Evolutionary conservation across 1,284 basidiomycete genomes (phyloP).

Genomic region (Sphagnurus paluster): DNA sequence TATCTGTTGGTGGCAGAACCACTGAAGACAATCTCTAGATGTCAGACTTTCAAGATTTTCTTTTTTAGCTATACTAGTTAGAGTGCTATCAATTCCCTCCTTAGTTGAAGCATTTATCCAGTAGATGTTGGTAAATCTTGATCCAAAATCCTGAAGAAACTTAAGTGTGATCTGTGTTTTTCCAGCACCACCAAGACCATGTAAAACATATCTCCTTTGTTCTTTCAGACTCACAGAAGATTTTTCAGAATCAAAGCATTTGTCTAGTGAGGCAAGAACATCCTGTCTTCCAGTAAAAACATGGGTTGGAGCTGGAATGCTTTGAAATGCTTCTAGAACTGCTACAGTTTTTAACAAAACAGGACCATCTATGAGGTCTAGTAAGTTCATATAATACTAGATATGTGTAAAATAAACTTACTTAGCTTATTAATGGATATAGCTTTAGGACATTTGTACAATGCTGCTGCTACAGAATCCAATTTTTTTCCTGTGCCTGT

Average conservation of each 20-base stretch:
- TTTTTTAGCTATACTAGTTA: not conserved
- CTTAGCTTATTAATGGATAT: not conserved
- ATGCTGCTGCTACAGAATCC: too few species aligned
- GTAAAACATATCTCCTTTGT: not conserved
- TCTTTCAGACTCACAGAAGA: not conserved
- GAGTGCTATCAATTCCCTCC: not conserved
- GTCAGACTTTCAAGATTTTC: not conserved
- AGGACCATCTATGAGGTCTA: too few species aligned
- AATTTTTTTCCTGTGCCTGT: too few species aligned
- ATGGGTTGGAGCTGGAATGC: not conserved
- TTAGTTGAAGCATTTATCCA: slow-evolving; percentile 9
- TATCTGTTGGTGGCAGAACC: slow-evolving; percentile 3
- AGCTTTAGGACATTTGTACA: not conserved
- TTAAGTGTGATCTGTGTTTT: slow-evolving; percentile 6
- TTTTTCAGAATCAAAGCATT: not conserved
- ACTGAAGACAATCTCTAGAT: not conserved
- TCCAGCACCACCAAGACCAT: slow-evolving; percentile 8
- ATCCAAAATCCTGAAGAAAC: slow-evolving; percentile 1
- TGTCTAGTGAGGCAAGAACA: not conserved
- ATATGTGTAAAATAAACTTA: not conserved
- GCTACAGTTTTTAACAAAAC: too few species aligned
- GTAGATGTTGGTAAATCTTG: slow-evolving; percentile 8
- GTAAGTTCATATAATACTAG: too few species aligned
- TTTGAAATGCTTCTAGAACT: too few species aligned
- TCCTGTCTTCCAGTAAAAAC: slow-evolving; percentile 1